phyloP scores from a whole-genome alignment of 768 basidiomycete genomes.

The Fomitopsis pulvina region DNA sequence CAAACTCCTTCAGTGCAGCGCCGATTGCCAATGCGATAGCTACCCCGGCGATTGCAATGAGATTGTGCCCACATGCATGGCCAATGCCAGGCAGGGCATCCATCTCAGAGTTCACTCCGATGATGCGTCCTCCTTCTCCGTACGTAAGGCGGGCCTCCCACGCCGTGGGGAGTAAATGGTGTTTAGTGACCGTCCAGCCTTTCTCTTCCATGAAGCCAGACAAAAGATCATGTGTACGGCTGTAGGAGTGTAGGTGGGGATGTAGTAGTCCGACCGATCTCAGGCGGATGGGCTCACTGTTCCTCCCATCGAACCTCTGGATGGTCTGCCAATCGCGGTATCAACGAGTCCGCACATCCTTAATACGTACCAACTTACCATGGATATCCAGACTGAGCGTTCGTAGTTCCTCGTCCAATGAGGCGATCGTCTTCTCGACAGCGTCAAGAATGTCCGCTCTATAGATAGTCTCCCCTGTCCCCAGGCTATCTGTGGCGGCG shows the following conservation, averaged over 20 bases:
- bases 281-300: constrained; percentile 31
- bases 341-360: background rate
- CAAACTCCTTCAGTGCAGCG: constrained; percentile 49
- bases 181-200: constrained; percentile 56
- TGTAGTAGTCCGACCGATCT: background rate
- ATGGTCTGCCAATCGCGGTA: constrained; percentile 37
- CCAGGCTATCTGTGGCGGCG: background rate
- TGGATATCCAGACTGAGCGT: constrained; percentile 67
- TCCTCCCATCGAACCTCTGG: constrained; percentile 69
- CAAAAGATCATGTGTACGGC: constrained; percentile 65
- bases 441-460: constrained; percentile 23
- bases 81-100: constrained; percentile 36
- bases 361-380: constrained; percentile 30
- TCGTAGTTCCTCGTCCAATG: constrained; percentile 48
- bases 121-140: constrained; percentile 58
- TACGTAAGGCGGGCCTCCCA: constrained; percentile 67
- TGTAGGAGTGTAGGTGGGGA: constrained; percentile 20
- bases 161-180: constrained; percentile 63
- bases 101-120: constrained; percentile 78
- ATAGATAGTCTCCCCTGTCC: background rate
- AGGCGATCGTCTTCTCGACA: constrained; percentile 51
- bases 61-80: constrained; percentile 78
- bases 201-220: constrained; percentile 57
- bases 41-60: constrained; percentile 73
- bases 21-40: constrained; percentile 68